Conservation (phyloP, 1,284 basidiomycete genomes). For the Taiwanofungus camphoratus region DNA sequence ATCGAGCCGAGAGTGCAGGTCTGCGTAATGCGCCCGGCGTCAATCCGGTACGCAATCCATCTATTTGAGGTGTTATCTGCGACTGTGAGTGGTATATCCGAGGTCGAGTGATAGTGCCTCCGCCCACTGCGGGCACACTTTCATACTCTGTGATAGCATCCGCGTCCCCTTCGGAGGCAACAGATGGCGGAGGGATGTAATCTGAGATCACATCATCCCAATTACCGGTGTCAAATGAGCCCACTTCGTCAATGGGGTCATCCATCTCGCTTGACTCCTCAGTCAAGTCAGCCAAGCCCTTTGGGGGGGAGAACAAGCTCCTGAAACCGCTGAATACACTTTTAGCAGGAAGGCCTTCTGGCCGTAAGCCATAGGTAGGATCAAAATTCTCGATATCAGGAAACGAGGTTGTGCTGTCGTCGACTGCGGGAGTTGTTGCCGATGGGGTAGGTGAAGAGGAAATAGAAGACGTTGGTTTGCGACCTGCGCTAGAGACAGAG, state of each 20-base stretch:
- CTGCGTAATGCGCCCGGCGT: conserved; percentile 9
- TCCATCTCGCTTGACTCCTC: conserved; percentile 57
- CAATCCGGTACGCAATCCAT: conserved; percentile 9
- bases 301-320: conserved; percentile 55
- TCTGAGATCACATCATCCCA: conserved; percentile 55
- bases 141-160: conserved; percentile 29
- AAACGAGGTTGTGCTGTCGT: conserved; percentile 49
- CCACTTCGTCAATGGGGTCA: conserved; percentile 37
- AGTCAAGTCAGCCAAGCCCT: conserved; percentile 74
- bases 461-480: conserved; percentile 16
- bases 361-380: conserved; percentile 95
- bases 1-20: conserved; percentile 10
- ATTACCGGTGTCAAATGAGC: conserved; percentile 57
- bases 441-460: conserved; percentile 9
- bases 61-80: conserved; percentile 26
- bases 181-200: conserved; percentile 28
- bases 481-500: conserved; percentile 21
- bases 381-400: conserved; percentile 91
- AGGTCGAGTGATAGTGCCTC: conserved; percentile 57
- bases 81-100: conserved; percentile 56
- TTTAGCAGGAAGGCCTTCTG: conserved; percentile 78
- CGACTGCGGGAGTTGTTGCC: conserved; percentile 12
- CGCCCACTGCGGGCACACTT: conserved; percentile 57
- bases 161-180: conserved; percentile 17
- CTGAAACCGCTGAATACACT: conserved; percentile 68